Evolutionary conservation across 2,329 filamentous ascomycete genomes (phyloP).

Genomic region (Thielaviopsis punctulata): DNA sequence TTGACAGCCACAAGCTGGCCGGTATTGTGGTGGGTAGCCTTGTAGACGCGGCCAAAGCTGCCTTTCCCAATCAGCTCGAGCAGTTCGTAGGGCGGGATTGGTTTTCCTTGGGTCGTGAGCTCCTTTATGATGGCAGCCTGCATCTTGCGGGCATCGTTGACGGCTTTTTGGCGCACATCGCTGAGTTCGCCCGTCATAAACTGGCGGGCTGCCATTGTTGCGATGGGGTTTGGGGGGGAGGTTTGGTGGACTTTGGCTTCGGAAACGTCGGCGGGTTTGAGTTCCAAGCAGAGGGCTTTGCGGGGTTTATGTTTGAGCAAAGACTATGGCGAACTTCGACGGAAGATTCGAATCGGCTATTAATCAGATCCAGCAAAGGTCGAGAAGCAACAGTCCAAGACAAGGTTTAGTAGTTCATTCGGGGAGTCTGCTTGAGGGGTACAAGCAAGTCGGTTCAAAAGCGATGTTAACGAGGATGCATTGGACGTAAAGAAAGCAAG

Average conservation of each 20-base stretch:
- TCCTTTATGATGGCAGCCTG: conserved; percentile 39
- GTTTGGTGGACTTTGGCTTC: not conserved
- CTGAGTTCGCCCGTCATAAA: conserved; percentile 10
- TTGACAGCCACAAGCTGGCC: conserved; percentile 46
- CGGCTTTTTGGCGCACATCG: conserved; percentile 20
- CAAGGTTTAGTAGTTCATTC: too few relatives aligned
- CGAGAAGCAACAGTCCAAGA: too few relatives aligned
- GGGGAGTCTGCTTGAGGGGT: too few relatives aligned
- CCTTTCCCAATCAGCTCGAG: conserved; percentile 50
- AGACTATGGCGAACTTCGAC: not conserved
- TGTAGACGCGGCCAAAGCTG: conserved; percentile 49
- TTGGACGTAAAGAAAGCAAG: too few relatives aligned
- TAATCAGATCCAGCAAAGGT: too few relatives aligned
- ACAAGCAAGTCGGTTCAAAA: too few relatives aligned
- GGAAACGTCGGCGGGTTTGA: too few relatives aligned
- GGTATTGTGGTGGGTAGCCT: conserved; percentile 25
- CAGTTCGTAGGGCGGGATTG: conserved; percentile 40
- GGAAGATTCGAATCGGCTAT: too few relatives aligned
- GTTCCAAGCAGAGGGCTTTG: not conserved
- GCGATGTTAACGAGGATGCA: too few relatives aligned
- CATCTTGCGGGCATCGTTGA: conserved; percentile 49
- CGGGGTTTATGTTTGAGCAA: not conserved
- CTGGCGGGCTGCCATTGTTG: conserved; percentile 6
- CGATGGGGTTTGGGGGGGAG: not conserved
- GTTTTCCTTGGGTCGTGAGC: conserved; percentile 35